Conservation (phyloP, 2,329 filamentous ascomycete species). For the Sporothrix brunneoviolacea region DNA sequence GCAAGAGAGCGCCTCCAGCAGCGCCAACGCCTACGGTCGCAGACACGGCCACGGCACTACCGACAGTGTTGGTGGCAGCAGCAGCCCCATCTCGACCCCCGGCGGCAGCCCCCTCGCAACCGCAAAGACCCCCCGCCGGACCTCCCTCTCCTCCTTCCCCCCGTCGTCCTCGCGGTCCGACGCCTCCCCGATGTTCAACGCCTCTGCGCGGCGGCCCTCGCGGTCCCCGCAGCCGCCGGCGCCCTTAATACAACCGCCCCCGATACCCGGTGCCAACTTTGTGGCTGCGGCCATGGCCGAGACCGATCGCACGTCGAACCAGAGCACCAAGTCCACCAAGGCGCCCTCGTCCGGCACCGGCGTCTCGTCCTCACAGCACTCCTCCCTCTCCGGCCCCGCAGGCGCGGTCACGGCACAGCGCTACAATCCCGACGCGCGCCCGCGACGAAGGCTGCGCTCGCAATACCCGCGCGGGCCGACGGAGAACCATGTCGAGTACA, state of each 20-base stretch:
- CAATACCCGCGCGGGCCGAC: slow-evolving; percentile 67
- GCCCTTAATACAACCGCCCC: slow-evolving; percentile 36
- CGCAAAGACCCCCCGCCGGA: slow-evolving; percentile 38
- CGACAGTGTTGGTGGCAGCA: slow-evolving; percentile 31
- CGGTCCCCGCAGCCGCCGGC: slow-evolving; percentile 47
- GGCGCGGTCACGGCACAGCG: slow-evolving; percentile 30
- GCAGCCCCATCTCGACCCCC: slow-evolving; percentile 23
- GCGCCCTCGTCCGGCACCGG: slow-evolving; percentile 50
- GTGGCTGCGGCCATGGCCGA: slow-evolving; percentile 35
- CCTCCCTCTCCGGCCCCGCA: slow-evolving; percentile 46
- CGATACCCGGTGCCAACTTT: slow-evolving; percentile 47
- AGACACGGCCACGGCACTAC: neutral
- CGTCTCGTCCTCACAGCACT: slow-evolving; percentile 50
- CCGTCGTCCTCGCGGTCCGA: slow-evolving; percentile 41
- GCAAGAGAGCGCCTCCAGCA: too few species aligned
- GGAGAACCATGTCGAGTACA: slow-evolving; percentile 98
- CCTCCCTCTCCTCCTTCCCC: slow-evolving; percentile 59
- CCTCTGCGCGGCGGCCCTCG: slow-evolving; percentile 39
- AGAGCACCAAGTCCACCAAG: slow-evolving; percentile 51
- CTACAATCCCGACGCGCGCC: slow-evolving; percentile 44
- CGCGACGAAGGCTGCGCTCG: slow-evolving; percentile 55
- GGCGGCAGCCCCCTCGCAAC: slow-evolving; percentile 16
- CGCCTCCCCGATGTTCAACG: slow-evolving; percentile 49
- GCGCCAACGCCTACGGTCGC: slow-evolving; percentile 17
- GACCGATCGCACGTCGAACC: slow-evolving; percentile 50